Percentiles rank a stretch among this genome's conserved stretches.
Evolutionary conservation across 225 moss, liverwort and hornwort genomes (phyloP).

Genomic region (Polytrichum commune): DNA sequence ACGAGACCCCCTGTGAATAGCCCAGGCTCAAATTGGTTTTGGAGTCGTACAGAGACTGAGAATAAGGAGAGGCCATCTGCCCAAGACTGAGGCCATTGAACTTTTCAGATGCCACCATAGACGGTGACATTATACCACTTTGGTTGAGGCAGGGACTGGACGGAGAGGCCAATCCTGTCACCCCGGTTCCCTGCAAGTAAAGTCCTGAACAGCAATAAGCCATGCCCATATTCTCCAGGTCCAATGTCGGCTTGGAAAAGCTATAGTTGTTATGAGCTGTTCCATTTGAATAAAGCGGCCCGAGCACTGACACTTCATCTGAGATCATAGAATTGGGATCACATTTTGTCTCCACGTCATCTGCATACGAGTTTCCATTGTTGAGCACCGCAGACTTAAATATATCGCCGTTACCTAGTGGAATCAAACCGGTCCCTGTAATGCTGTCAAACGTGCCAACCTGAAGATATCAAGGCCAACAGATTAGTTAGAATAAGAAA

Average conservation of each 20-base stretch:
- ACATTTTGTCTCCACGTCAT: constrained; percentile 38
- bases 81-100: constrained; percentile 37
- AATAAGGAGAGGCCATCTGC: constrained; percentile 29
- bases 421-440: constrained; percentile 47
- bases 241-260: constrained; percentile 46
- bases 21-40: constrained; percentile 26
- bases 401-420: constrained; percentile 40
- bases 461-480: constrained; percentile 11
- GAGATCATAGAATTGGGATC: constrained; percentile 21
- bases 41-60: constrained; percentile 15
- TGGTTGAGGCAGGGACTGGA: constrained; percentile 31
- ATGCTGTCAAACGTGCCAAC: constrained; percentile 59
- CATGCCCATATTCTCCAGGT: constrained; percentile 46
- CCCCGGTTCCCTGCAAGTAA: constrained; percentile 41
- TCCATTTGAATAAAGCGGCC: constrained; percentile 33
- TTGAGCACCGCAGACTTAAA: constrained; percentile 33
- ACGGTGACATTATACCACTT: constrained; percentile 32
- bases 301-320: constrained; percentile 22
- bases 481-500: too few species aligned
- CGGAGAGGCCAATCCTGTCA: constrained; percentile 30
- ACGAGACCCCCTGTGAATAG: constrained; percentile 22
- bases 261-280: constrained; percentile 14
- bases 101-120: constrained; percentile 40
- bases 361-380: constrained; percentile 33
- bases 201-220: constrained; percentile 25